Percentiles rank a stretch among this genome's conserved stretches.
These are phyloP conservation scores for Plasmodium berghei DNA, from an alignment of 169 alveolate genomes.

Conservation along the genomic window DNA sequence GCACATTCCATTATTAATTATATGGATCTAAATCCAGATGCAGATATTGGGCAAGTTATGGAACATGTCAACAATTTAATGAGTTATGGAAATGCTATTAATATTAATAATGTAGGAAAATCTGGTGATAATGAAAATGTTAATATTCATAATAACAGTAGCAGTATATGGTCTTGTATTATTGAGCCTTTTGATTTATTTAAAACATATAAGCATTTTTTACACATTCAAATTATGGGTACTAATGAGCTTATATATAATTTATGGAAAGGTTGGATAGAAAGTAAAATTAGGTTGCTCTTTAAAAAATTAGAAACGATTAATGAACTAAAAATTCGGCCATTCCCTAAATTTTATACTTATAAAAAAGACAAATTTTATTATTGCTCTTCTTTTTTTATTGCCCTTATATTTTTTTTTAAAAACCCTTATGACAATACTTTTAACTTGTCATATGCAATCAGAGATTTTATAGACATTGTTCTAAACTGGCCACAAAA, in stretches of 20 bases:
- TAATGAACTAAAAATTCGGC: constrained; percentile 85
- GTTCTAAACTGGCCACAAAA: constrained; percentile 71
- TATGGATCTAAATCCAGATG: constrained; percentile 76
- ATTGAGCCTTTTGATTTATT: constrained; percentile 85
- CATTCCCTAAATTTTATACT: constrained; percentile 82
- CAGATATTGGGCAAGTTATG: constrained; percentile 10
- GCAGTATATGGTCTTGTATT: constrained; percentile 82
- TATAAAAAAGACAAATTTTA: constrained; percentile 44
- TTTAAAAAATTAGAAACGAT: constrained; percentile 86
- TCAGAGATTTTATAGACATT: constrained; percentile 61
- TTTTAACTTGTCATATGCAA: constrained; percentile 60
- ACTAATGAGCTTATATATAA: constrained; percentile 84
- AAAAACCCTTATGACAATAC: constrained; percentile 60
- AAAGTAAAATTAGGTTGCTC: constrained; percentile 86
- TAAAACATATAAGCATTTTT: constrained; percentile 85
- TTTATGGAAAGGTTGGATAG: constrained; percentile 91
- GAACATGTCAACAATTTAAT: constrained; percentile 15
- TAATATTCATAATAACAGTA: not conserved
- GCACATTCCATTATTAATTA: constrained; percentile 80
- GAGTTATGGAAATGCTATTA: not conserved
- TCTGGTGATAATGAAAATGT: not conserved
- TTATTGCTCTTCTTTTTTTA: constrained; percentile 58
- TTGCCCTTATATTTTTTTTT: constrained; percentile 55
- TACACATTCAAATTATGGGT: constrained; percentile 87
- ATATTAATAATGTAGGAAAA: not conserved